Percentiles rank a stretch among this genome's conserved stretches.
These are phyloP conservation scores for Trametes polyzona DNA, from an alignment of 1,284 basidiomycete genomes.

Conservation along the genomic window DNA sequence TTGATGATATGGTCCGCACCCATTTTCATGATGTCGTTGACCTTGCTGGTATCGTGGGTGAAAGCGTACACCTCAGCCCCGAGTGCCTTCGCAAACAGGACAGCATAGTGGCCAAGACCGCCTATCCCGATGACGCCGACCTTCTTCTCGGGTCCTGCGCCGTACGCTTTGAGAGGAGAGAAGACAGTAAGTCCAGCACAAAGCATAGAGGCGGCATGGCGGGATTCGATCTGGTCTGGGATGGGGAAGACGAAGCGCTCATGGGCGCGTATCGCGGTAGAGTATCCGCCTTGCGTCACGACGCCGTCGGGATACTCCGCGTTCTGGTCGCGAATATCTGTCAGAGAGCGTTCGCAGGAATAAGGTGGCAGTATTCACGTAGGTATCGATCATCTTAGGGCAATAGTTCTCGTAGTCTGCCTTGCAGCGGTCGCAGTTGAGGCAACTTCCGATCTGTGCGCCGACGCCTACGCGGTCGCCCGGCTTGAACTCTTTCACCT, in stretches of 20 bases:
- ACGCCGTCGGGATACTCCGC: conserved; percentile 48
- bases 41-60: background rate
- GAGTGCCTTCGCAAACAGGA: background rate
- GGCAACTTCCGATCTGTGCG: conserved; percentile 58
- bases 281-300: conserved; percentile 66
- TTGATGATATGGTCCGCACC: background rate
- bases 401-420: conserved; percentile 60
- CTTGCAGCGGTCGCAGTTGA: conserved; percentile 57
- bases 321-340: conserved; percentile 13
- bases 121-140: no score
- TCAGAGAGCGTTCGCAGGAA: background rate
- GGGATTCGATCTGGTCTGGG: conserved; percentile 47
- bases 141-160: no score
- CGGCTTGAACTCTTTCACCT: conserved; percentile 60
- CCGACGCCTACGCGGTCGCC: conserved; percentile 71
- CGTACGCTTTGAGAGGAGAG: no score
- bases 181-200: no score
- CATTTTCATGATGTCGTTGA: background rate
- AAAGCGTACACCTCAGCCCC: background rate
- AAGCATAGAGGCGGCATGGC: background rate
- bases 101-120: background rate
- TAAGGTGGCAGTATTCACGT: conserved; percentile 13
- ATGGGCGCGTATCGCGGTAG: conserved; percentile 66
- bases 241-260: conserved; percentile 74
- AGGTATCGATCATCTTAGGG: conserved; percentile 32